Percentiles rank a stretch among this genome's conserved stretches.
phyloP scores from a whole-genome alignment of 2,329 filamentous ascomycete species.

The Colletotrichum sp. region DNA sequence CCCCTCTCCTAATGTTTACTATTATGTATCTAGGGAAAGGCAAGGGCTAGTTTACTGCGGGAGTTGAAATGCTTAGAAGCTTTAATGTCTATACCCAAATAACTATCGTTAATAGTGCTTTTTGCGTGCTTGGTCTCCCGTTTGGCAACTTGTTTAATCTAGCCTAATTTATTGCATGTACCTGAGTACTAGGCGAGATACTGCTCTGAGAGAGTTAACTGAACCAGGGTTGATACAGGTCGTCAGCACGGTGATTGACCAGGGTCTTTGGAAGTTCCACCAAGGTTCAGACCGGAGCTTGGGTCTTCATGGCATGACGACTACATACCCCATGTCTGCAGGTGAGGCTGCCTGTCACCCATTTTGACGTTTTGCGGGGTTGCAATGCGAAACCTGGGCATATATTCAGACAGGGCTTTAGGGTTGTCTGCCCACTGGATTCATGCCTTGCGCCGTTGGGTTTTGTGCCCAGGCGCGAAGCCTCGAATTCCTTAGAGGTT shows the following conservation, averaged over 20 bases:
- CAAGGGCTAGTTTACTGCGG: background rate
- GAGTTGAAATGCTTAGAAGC: background rate
- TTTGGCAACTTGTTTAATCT: too few species aligned
- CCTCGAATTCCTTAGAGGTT: background rate
- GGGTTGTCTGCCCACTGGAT: background rate
- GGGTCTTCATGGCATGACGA: background rate
- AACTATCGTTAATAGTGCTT: background rate
- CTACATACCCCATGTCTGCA: background rate
- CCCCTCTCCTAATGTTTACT: background rate
- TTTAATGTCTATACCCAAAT: background rate
- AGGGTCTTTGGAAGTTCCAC: background rate
- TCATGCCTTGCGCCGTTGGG: background rate
- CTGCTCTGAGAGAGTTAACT: accelerated
- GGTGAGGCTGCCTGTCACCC: background rate
- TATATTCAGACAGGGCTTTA: background rate
- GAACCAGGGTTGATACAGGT: accelerated
- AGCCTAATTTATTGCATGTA: too few species aligned
- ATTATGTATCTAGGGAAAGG: background rate
- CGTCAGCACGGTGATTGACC: background rate
- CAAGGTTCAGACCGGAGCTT: background rate
- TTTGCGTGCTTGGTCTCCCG: accelerated
- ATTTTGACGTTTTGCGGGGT: background rate
- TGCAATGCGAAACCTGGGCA: background rate
- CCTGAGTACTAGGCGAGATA: too few species aligned
- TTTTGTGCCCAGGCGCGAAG: background rate